phyloP scores from a whole-genome alignment of 2,329 filamentous ascomycete genomes.

The Aspergillus niger region DNA sequence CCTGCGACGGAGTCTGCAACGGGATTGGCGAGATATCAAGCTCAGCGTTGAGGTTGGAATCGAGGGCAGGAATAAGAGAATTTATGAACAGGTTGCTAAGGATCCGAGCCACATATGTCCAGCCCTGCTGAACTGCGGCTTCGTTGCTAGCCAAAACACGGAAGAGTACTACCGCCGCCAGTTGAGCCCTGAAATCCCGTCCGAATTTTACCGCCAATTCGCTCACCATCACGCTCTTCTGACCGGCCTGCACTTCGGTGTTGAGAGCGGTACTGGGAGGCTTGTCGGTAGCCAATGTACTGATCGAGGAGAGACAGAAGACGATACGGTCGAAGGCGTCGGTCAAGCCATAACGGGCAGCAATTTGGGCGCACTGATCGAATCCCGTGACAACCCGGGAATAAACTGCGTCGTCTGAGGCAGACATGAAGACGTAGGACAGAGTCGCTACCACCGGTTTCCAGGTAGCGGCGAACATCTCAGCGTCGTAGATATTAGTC shows the following conservation, averaged over 20 bases:
- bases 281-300: constrained; percentile 74
- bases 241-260: constrained; percentile 89
- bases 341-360: constrained; percentile 76
- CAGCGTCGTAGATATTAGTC: constrained; percentile 92
- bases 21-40: constrained; percentile 80
- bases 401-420: constrained; percentile 94
- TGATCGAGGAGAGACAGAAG: constrained; percentile 86
- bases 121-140: constrained; percentile 64
- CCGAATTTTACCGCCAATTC: constrained; percentile 96
- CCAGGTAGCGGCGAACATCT: constrained; percentile 98
- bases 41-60: constrained; percentile 63
- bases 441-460: constrained; percentile 90
- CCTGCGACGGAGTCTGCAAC: constrained; percentile 84
- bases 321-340: constrained; percentile 93
- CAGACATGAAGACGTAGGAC: constrained; percentile 98
- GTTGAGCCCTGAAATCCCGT: constrained; percentile 86
- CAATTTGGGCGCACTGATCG: constrained; percentile 92
- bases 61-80: constrained; percentile 82
- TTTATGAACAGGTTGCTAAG: constrained; percentile 97
- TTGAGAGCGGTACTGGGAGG: constrained; percentile 85
- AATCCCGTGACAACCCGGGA: constrained; percentile 91
- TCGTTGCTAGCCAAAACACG: constrained; percentile 87
- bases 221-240: constrained; percentile 96
- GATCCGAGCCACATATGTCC: constrained; percentile 74
- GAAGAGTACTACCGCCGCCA: constrained; percentile 94